Evolutionary conservation across 257 asterid genomes (phyloP).

Genomic region (Mentha longifolia): DNA sequence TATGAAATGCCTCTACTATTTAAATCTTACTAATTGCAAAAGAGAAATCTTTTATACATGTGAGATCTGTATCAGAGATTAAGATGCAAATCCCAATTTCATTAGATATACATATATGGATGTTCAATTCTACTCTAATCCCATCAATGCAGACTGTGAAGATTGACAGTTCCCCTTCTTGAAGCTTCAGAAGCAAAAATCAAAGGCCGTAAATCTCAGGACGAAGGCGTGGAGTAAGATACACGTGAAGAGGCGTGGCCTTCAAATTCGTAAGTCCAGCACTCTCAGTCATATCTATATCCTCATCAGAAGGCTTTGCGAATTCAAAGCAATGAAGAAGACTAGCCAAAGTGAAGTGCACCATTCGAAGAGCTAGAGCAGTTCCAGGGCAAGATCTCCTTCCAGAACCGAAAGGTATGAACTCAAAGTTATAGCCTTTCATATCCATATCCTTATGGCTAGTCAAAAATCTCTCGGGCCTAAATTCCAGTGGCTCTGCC

Average conservation of each 20-base stretch:
- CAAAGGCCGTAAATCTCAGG: constrained; percentile 1
- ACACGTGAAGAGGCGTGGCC: constrained; percentile 34
- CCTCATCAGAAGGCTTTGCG: constrained; percentile 11
- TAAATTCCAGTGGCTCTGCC: constrained; percentile 35
- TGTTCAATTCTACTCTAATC: too few species aligned
- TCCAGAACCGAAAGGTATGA: constrained; percentile 37
- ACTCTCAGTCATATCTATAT: constrained; percentile 40
- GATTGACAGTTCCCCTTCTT: too few species aligned
- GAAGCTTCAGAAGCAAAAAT: too few species aligned
- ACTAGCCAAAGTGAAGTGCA: constrained; percentile 35
- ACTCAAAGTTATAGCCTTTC: constrained; percentile 21
- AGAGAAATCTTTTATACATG: too few species aligned
- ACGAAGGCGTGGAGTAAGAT: constrained; percentile 18
- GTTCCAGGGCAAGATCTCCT: constrained; percentile 37
- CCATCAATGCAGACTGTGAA: too few species aligned
- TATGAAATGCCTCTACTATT: not conserved
- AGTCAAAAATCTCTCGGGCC: constrained; percentile 34
- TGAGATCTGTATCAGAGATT: too few species aligned
- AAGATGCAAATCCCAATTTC: not conserved
- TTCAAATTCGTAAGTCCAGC: constrained; percentile 33
- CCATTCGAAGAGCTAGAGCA: constrained; percentile 27
- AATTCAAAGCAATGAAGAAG: constrained; percentile 33
- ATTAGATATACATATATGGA: not conserved
- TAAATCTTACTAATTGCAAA: too few species aligned
- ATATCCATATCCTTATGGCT: constrained; percentile 34